Evolutionary conservation across 805 yeast genomes (phyloP).

Genomic region (Nakazawaea ernobii): DNA sequence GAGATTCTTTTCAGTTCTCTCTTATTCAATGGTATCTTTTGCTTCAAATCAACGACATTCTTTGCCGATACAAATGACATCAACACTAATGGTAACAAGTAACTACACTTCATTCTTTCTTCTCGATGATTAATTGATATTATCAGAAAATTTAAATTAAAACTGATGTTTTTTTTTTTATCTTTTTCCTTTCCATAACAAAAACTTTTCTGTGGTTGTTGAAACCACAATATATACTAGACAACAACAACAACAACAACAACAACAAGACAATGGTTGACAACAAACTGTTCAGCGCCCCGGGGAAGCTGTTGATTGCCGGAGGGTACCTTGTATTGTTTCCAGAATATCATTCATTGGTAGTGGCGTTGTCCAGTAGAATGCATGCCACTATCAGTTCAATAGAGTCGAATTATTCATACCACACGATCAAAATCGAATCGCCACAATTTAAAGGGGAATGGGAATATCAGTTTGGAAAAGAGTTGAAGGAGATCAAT

Average conservation of each 20-base stretch:
- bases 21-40: neutral
- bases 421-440: slow-evolving; percentile 34
- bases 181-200: neutral
- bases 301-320: slow-evolving; percentile 90
- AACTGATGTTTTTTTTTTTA: neutral
- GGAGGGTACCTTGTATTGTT: slow-evolving; percentile 94
- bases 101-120: neutral
- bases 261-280: neutral
- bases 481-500: slow-evolving; percentile 15
- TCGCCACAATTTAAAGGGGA: slow-evolving; percentile 79
- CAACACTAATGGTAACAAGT: neutral
- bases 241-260: neutral
- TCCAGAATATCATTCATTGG: slow-evolving; percentile 68
- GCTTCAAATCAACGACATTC: slow-evolving; percentile 4
- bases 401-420: slow-evolving; percentile 7
- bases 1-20: slow-evolving; percentile 8
- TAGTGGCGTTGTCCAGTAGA: slow-evolving; percentile 81
- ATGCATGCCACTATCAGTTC: slow-evolving; percentile 68
- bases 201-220: too few species aligned
- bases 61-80: neutral
- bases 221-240: neutral
- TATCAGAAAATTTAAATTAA: neutral
- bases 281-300: slow-evolving; percentile 60
- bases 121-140: neutral
- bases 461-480: slow-evolving; percentile 49